These are phyloP conservation scores for Pestalotiopsis sp. DNA, from an alignment of 2,329 filamentous ascomycete genomes.

Conservation along the genomic window DNA sequence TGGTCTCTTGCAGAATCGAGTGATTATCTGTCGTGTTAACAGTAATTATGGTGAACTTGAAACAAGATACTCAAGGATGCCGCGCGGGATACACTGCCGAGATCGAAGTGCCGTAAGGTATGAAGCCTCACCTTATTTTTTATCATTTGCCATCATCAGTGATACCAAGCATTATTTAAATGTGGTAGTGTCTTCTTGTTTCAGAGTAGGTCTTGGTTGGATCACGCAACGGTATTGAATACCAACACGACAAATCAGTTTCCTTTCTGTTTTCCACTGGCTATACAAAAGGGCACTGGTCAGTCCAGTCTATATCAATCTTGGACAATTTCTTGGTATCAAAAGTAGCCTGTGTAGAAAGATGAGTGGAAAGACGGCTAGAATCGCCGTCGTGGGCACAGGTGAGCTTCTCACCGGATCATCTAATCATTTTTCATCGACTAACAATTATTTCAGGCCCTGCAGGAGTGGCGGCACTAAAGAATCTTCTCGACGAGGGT, in stretches of 20 bases:
- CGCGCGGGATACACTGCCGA: neutral
- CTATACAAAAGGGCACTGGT: neutral
- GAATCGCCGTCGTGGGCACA: constrained; percentile 5
- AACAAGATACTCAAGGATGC: neutral
- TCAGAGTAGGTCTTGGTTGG: neutral
- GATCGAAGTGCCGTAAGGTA: neutral
- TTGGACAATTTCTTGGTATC: neutral
- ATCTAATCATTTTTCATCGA: neutral
- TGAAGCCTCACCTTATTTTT: neutral
- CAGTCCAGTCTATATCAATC: neutral
- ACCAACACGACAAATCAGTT: neutral
- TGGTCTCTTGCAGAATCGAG: neutral
- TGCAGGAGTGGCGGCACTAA: neutral
- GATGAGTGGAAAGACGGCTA: neutral
- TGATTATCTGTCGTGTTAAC: neutral
- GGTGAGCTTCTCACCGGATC: neutral
- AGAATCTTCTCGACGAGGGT: constrained; percentile 2
- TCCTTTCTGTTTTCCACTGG: neutral
- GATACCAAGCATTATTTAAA: neutral
- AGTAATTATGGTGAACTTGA: neutral
- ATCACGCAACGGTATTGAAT: neutral
- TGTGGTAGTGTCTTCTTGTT: neutral
- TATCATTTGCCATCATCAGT: neutral
- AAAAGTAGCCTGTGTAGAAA: neutral
- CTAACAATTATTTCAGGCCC: neutral